These are phyloP conservation scores for Cladosporium sp. DNA, from an alignment of 2,329 filamentous ascomycete genomes.

Conservation along the genomic window DNA sequence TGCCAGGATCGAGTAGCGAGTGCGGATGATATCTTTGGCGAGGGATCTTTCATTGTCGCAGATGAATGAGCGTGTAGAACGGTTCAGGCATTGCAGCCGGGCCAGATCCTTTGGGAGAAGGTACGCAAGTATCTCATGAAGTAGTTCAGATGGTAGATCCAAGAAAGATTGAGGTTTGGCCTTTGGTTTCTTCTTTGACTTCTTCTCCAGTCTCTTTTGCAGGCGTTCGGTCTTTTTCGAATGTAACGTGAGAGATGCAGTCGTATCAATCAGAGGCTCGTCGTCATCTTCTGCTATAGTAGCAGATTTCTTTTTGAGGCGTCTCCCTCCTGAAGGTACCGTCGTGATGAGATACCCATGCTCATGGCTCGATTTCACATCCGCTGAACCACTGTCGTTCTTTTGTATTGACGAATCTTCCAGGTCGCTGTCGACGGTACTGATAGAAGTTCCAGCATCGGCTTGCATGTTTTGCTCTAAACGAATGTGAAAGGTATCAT, in stretches of 20 bases:
- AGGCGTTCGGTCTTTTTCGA: constrained; percentile 52
- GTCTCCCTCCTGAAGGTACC: neutral
- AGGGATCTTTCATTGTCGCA: constrained; percentile 41
- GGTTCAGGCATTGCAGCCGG: constrained; percentile 41
- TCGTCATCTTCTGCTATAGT: constrained; percentile 29
- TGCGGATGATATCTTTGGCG: constrained; percentile 39
- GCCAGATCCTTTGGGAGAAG: constrained; percentile 51
- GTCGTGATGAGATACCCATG: neutral
- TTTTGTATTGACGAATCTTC: too few relatives aligned
- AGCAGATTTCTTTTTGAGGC: neutral
- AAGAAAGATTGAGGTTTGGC: constrained; percentile 36
- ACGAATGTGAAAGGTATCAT: too few relatives aligned
- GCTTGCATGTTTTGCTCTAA: too few relatives aligned
- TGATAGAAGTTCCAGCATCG: too few relatives aligned
- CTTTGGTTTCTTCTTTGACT: constrained; percentile 30
- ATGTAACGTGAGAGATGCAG: constrained; percentile 43
- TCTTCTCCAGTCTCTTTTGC: constrained; percentile 43
- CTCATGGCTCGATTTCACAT: too few relatives aligned
- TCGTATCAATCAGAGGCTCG: constrained; percentile 48
- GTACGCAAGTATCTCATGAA: constrained; percentile 45
- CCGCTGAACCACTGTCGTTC: too few relatives aligned
- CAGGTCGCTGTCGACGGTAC: too few relatives aligned
- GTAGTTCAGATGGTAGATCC: constrained; percentile 51
- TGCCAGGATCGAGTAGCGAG: constrained; percentile 49
- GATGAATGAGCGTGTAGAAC: constrained; percentile 42